Conservation (phyloP, 2,329 filamentous ascomycete species). For the Fusarium dimerum region DNA sequence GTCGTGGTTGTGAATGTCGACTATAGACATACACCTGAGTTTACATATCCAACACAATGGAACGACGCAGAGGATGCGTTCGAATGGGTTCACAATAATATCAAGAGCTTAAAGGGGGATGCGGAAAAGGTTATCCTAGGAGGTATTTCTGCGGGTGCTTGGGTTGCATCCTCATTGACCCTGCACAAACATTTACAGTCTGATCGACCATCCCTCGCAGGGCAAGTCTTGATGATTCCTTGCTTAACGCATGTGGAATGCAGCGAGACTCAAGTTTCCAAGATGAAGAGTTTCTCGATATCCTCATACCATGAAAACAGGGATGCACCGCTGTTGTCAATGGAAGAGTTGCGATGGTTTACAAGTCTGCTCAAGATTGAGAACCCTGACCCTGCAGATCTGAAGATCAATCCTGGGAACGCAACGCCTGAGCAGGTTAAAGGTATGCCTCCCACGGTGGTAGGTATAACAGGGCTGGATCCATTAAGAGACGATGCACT, state of each 20-base stretch:
- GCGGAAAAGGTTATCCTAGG: conserved; percentile 42
- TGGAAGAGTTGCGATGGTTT: conserved; percentile 27
- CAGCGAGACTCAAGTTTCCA: conserved; percentile 31
- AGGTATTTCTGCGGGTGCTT: conserved; percentile 50
- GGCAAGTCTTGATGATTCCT: conserved; percentile 54
- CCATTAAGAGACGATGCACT: conserved; percentile 51
- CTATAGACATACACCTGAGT: conserved; percentile 60
- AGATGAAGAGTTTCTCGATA: conserved; percentile 38
- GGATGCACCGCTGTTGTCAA: conserved; percentile 48
- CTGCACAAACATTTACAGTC: conserved; percentile 39
- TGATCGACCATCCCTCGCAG: conserved; percentile 38
- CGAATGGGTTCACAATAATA: conserved; percentile 49
- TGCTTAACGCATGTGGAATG: conserved; percentile 34
- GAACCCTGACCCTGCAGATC: conserved; percentile 31
- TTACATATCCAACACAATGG: conserved; percentile 53
- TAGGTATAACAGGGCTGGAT: conserved; percentile 49
- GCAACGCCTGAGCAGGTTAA: conserved; percentile 35
- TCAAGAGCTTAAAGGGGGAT: conserved; percentile 6
- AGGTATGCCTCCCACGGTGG: conserved; percentile 44
- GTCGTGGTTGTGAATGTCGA: conserved; percentile 55
- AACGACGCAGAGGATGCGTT: conserved; percentile 56
- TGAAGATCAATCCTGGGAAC: conserved; percentile 39
- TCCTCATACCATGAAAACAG: conserved; percentile 47
- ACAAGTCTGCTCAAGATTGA: conserved; percentile 29
- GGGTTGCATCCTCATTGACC: conserved; percentile 43